Evolutionary conservation across 129 eudicot species (phyloP).

Genomic region (Solidago caesia): DNA sequence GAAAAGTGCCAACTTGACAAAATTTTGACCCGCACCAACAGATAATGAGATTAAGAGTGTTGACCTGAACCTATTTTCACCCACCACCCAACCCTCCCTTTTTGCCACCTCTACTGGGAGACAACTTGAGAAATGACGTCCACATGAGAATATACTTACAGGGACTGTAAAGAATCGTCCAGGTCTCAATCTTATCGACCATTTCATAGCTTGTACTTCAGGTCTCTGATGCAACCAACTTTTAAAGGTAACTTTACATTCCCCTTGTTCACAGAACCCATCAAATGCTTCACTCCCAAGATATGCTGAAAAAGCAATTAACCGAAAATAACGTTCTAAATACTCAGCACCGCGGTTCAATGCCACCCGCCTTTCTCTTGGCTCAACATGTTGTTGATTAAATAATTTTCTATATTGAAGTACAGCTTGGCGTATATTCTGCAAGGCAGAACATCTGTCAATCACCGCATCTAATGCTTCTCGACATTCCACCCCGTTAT

Average conservation of each 20-base stretch:
- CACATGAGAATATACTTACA: conserved; percentile 42
- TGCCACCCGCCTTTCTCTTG: conserved; percentile 92
- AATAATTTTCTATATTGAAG: conserved; percentile 69
- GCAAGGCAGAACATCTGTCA: conserved; percentile 94
- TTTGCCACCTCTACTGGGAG: conserved; percentile 8
- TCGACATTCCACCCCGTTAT: conserved; percentile 92
- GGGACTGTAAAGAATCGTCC: conserved; percentile 93
- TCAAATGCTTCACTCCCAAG: conserved; percentile 99
- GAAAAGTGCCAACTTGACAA: neutral
- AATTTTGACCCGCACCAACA: too few relatives aligned
- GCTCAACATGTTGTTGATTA: conserved; percentile 87
- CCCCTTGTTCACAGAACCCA: conserved; percentile 79
- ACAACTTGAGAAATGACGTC: conserved; percentile 19
- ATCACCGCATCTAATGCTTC: conserved; percentile 88
- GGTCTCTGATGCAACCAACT: conserved; percentile 87
- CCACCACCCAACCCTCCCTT: neutral
- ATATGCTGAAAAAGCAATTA: conserved; percentile 96
- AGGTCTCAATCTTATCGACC: conserved; percentile 95
- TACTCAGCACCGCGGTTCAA: conserved; percentile 96
- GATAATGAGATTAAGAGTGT: too few relatives aligned
- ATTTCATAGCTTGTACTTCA: conserved; percentile 97
- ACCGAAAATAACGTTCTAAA: conserved; percentile 91
- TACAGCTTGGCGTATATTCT: conserved; percentile 94
- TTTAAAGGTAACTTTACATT: conserved; percentile 65
- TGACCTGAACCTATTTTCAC: neutral